phyloP scores from a whole-genome alignment of 345 rosid genomes.

The Fremontodendron californicum region DNA sequence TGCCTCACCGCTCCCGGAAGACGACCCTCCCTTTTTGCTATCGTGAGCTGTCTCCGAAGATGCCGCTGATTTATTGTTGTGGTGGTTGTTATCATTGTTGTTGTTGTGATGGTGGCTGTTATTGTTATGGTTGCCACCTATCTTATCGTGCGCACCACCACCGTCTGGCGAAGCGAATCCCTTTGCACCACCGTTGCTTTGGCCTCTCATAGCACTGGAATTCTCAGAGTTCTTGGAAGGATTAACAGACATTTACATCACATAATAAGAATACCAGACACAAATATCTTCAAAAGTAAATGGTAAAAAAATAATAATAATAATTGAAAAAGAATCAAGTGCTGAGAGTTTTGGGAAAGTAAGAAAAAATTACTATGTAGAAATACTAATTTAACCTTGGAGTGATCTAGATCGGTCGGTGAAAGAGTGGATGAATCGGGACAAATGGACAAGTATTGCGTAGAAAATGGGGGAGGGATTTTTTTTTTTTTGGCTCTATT shows the following conservation, averaged over 20 bases:
- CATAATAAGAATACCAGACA: not conserved
- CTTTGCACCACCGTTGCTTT: slow-evolving; percentile 47
- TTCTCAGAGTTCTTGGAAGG: slow-evolving; percentile 50
- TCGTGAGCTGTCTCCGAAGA: slow-evolving; percentile 61
- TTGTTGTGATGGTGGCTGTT: no score
- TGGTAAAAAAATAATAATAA: not conserved
- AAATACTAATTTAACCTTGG: slow-evolving; percentile 41
- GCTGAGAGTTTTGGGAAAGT: slow-evolving; percentile 5
- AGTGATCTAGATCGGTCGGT: slow-evolving; percentile 26
- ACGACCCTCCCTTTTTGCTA: slow-evolving; percentile 62
- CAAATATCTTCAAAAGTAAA: not conserved
- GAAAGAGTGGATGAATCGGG: slow-evolving; percentile 16
- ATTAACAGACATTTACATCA: not conserved
- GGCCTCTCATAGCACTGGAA: slow-evolving; percentile 60
- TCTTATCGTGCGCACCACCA: slow-evolving; percentile 52
- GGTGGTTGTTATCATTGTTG: slow-evolving; percentile 21
- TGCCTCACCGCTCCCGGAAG: slow-evolving; percentile 64
- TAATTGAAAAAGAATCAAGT: slow-evolving; percentile 10
- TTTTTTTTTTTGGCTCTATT: slow-evolving; percentile 11
- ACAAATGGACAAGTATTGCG: slow-evolving; percentile 20
- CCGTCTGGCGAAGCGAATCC: slow-evolving; percentile 48
- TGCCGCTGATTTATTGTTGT: slow-evolving; percentile 39
- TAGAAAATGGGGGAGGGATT: slow-evolving; percentile 7
- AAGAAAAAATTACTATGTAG: not conserved
- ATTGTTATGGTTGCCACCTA: slow-evolving; percentile 22